Conservation (phyloP, 2,329 filamentous ascomycete species). For the Ophiobolus disseminans region DNA sequence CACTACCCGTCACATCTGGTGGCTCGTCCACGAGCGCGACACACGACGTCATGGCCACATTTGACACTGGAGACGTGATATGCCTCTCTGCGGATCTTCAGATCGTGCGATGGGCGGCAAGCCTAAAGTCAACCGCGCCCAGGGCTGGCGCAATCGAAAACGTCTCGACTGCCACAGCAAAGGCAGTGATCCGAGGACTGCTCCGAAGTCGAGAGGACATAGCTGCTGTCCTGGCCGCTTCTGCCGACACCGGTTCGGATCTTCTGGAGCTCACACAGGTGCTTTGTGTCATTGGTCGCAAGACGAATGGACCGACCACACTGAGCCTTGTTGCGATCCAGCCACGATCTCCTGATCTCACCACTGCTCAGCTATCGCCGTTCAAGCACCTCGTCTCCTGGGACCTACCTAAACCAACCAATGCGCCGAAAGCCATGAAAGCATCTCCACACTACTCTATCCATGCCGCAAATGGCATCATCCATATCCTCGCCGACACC, state of each 20-base stretch:
- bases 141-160: constrained; percentile 43
- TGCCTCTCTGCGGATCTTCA: constrained; percentile 65
- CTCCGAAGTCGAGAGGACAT: constrained; percentile 55
- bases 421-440: constrained; percentile 7
- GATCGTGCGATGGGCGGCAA: constrained; percentile 40
- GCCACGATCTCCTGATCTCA: constrained; percentile 40
- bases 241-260: constrained; percentile 33
- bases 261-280: constrained; percentile 46
- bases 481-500: constrained; percentile 66
- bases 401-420: constrained; percentile 31
- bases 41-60: constrained; percentile 63
- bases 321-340: constrained; percentile 41
- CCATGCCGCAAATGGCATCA: constrained; percentile 67
- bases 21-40: constrained; percentile 21
- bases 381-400: constrained; percentile 44
- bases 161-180: constrained; percentile 45
- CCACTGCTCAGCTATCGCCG: constrained; percentile 35
- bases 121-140: constrained; percentile 25
- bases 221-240: constrained; percentile 46
- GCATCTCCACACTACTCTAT: constrained; percentile 57
- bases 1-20: constrained; percentile 34
- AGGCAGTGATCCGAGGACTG: constrained; percentile 52
- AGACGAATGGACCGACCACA: constrained; percentile 18
- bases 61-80: constrained; percentile 66
- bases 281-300: constrained; percentile 41